Base-by-base conservation (phyloP, 2,329 filamentous ascomycete genomes). In the Aspergillus amoenus region DNA sequence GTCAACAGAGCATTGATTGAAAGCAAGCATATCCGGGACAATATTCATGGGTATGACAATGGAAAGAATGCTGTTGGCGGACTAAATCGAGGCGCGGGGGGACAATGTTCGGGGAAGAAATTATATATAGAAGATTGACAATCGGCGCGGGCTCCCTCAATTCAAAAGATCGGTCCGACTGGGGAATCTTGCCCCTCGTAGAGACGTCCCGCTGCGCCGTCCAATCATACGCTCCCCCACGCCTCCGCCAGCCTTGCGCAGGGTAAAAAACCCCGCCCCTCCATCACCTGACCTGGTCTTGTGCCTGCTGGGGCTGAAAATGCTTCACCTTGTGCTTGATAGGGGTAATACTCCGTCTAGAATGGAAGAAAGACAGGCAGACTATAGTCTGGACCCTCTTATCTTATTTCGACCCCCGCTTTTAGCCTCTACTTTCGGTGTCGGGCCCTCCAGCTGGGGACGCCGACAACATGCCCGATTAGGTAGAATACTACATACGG, bases 21-120 rank as follows among this genome's bases (percentile, higher is more conserved):
- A 49, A 43, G 37, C 30, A 48, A 41, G 44, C 49, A 48, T 47
- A 21, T 52, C 42, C 24, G 27, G 32, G 24, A 12, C 9, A 46
- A 42, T 15, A 41, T 44, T 57, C 55, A 57, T 57, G 49, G 15
- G 43, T 34, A 49, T 49, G 44, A 53, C 49, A 44, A 57, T 47
- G n/a, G 32, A 39, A 8, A 34, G 27, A 18, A 52, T 40, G 44
- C 27, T 48, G 55, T 48, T 57, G 55, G 34, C 15, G 49, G 40
- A 52, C n/a, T 17, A 24, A 22, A 27, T 27, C 18, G 27, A n/a
- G 39, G n/a, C 22, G 22, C 42, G 42, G 30, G 44, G n/a, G 32
- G 22, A 17, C 34, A 50, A 7, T 45, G n/a, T 51, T n/a, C 13
- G 42, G 50, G 30, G 50, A 53, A 53, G 22, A 17, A 45, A 46